phyloP scores from a whole-genome alignment of 306 rosid species.

The Vicia villosa region DNA sequence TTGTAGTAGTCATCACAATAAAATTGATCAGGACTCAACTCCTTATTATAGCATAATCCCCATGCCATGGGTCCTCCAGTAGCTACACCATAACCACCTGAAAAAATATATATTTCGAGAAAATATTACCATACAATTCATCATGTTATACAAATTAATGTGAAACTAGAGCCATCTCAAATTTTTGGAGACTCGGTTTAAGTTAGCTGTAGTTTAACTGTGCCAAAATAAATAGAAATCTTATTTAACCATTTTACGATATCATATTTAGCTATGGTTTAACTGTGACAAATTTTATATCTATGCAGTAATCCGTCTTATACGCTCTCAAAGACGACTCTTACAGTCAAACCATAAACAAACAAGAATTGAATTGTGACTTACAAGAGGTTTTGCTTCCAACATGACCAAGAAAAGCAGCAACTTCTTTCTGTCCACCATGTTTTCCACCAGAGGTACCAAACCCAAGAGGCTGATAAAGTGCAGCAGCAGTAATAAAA shows the following conservation, averaged over 20 bases:
- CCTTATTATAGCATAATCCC: constrained; percentile 95
- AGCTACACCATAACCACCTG: constrained; percentile 98
- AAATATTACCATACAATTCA: not conserved
- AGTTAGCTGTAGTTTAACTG: too few species aligned
- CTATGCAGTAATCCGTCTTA: too few species aligned
- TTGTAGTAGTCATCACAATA: constrained; percentile 89
- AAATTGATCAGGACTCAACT: constrained; percentile 85
- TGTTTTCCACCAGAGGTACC: constrained; percentile 79
- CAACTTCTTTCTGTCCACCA: constrained; percentile 77
- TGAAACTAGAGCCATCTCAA: not conserved
- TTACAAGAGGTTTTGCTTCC: constrained; percentile 94
- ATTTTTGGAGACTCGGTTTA: too few species aligned
- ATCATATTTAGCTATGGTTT: too few species aligned
- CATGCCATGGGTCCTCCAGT: constrained; percentile 98
- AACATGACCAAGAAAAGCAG: constrained; percentile 91
- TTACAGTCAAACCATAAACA: not conserved
- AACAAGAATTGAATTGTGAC: constrained; percentile 25
- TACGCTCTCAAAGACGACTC: too few species aligned
- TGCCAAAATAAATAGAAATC: too few species aligned
- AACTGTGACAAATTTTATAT: too few species aligned
- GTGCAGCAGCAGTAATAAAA: constrained; percentile 71
- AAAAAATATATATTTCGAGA: constrained; percentile 30
- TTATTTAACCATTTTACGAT: too few species aligned
- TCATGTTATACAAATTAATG: not conserved
- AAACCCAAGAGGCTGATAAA: constrained; percentile 80